A percentile compares a stretch with the other conserved stretches of the same genome.
Evolutionary conservation across 768 basidiomycete genomes (phyloP).

Genomic region (Floccularia luteovirens): DNA sequence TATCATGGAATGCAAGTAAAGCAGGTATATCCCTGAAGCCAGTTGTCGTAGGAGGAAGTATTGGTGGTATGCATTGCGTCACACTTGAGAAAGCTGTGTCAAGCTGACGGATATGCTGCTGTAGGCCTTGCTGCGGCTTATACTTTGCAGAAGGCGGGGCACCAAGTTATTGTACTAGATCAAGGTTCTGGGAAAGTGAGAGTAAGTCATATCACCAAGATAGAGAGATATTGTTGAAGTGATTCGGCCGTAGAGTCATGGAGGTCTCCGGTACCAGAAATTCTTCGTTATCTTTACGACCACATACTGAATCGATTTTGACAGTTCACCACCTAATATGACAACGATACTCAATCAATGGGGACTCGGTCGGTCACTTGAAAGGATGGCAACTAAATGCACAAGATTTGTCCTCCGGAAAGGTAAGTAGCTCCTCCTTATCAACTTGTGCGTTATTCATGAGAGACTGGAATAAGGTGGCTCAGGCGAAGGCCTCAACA

Average conservation of each 20-base stretch:
- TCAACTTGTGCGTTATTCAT: background rate
- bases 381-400: slow-evolving; percentile 25
- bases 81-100: slow-evolving; percentile 3
- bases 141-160: slow-evolving; percentile 47
- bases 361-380: slow-evolving; percentile 40
- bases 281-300: background rate
- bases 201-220: slow-evolving; percentile 17
- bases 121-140: slow-evolving; percentile 49
- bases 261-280: slow-evolving; percentile 29
- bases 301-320: background rate
- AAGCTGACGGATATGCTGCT: slow-evolving; percentile 1
- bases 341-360: slow-evolving; percentile 47
- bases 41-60: slow-evolving; percentile 36
- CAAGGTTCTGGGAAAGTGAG: slow-evolving; percentile 31
- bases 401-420: slow-evolving; percentile 19
- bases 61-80: slow-evolving; percentile 24
- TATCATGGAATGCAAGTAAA: slow-evolving; percentile 6
- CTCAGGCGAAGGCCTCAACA: slow-evolving; percentile 34
- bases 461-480: slow-evolving; percentile 20
- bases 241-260: slow-evolving; percentile 19
- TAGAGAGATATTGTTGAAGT: background rate
- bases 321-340: slow-evolving; percentile 46
- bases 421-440: slow-evolving; percentile 9
- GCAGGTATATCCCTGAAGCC: slow-evolving; percentile 23
- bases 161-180: slow-evolving; percentile 54